phyloP scores from a whole-genome alignment of 1,284 basidiomycete species.

The Sparassis latifolia region DNA sequence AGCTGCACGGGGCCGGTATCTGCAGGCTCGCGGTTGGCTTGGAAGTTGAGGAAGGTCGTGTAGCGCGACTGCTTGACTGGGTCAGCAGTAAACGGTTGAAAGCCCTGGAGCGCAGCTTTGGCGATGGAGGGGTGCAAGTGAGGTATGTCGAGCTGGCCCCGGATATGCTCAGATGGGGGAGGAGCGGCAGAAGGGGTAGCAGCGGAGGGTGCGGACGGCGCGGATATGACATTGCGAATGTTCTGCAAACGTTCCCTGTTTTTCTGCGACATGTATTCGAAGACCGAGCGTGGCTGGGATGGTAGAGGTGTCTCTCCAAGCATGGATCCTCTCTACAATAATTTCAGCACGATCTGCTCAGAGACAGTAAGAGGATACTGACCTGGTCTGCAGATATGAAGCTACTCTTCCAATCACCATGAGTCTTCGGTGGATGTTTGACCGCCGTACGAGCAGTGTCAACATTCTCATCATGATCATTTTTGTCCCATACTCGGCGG shows the following conservation, averaged over 20 bases:
- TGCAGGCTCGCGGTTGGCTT: constrained; percentile 43
- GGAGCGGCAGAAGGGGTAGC: constrained; percentile 21
- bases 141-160: constrained; percentile 39
- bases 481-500: constrained; percentile 63
- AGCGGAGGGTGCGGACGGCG: constrained; percentile 16
- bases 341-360: too few species aligned
- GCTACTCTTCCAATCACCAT: constrained; percentile 45
- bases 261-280: constrained; percentile 90
- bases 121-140: constrained; percentile 73
- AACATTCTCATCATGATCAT: constrained; percentile 44
- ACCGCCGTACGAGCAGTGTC: constrained; percentile 12
- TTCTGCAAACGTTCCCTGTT: constrained; percentile 80
- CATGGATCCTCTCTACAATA: constrained; percentile 63
- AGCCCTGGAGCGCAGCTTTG: constrained; percentile 79
- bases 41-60: constrained; percentile 72
- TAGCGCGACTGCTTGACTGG: constrained; percentile 83
- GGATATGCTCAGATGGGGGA: constrained; percentile 26
- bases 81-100: constrained; percentile 80
- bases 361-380: constrained; percentile 6
- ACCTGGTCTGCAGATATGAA: constrained; percentile 67
- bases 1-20: constrained; percentile 27
- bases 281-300: constrained; percentile 72
- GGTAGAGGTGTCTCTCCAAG: constrained; percentile 79
- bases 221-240: constrained; percentile 36
- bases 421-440: constrained; percentile 16